Conservation (phyloP, 2,329 filamentous ascomycete species). For the Botrytis fabae region DNA sequence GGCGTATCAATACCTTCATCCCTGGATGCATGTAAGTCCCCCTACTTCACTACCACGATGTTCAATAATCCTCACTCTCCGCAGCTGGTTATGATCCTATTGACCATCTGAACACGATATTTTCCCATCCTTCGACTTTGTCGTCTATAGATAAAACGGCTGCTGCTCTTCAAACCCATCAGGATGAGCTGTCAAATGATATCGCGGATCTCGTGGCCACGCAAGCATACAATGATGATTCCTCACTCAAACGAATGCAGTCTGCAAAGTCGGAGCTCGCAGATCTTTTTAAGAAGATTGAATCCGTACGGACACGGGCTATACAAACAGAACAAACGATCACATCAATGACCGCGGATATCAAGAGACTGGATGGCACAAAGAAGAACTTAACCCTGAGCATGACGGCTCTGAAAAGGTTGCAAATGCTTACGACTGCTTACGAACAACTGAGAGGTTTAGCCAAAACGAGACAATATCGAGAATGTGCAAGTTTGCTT, state of each 20-base stretch:
- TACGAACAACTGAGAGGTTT: slow-evolving; percentile 90
- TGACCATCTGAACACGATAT: slow-evolving; percentile 88
- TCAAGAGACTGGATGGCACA: slow-evolving; percentile 93
- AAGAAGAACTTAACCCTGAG: slow-evolving; percentile 95
- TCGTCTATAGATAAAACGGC: slow-evolving; percentile 74
- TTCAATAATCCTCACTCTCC: slow-evolving; percentile 14
- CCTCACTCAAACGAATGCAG: slow-evolving; percentile 88
- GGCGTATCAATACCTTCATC: slow-evolving; percentile 35
- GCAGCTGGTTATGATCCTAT: slow-evolving; percentile 87
- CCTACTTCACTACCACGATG: slow-evolving; percentile 14
- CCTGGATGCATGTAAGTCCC: slow-evolving; percentile 40
- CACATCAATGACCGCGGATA: slow-evolving; percentile 98
- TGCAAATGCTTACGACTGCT: slow-evolving; percentile 99
- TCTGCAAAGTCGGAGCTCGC: slow-evolving; percentile 86
- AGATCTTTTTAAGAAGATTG: slow-evolving; percentile 90
- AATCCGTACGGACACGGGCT: slow-evolving; percentile 84
- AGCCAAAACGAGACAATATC: slow-evolving; percentile 83
- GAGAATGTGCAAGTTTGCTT: slow-evolving; percentile 89
- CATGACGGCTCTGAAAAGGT: slow-evolving; percentile 94
- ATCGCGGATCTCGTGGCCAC: slow-evolving; percentile 70
- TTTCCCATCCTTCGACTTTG: slow-evolving; percentile 84
- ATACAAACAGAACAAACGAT: slow-evolving; percentile 93
- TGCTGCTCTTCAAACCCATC: slow-evolving; percentile 69
- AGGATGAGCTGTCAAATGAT: slow-evolving; percentile 78
- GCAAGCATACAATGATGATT: slow-evolving; percentile 82